Conservation (phyloP, 208 protist species). For the Trypanosoma melophagium region DNA sequence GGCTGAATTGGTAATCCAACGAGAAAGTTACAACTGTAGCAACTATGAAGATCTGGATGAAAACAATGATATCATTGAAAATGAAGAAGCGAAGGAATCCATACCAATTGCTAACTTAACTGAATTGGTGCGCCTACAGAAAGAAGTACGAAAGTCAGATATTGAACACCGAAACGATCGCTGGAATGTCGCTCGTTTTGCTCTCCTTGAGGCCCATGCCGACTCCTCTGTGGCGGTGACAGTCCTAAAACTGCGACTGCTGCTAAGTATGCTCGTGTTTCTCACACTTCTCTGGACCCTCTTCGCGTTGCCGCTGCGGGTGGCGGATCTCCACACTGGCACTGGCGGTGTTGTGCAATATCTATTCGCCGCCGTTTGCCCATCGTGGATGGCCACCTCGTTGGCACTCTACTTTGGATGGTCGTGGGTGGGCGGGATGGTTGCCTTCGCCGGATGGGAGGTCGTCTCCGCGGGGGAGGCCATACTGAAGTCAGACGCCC, state of each 20-base stretch:
- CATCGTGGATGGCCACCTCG: constrained; percentile 20
- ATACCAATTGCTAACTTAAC: background rate
- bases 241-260: constrained; percentile 27
- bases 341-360: constrained; percentile 1
- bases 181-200: constrained; percentile 27
- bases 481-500: constrained; percentile 7
- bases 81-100: background rate
- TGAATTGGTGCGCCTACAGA: background rate
- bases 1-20: constrained; percentile 28
- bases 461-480: constrained; percentile 17
- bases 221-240: constrained; percentile 4
- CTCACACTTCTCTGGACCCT: constrained; percentile 26
- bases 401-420: constrained; percentile 22
- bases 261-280: constrained; percentile 10
- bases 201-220: constrained; percentile 22
- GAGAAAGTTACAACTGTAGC: constrained; percentile 17
- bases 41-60: background rate
- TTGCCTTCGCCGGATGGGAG: constrained; percentile 33
- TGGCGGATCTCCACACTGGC: constrained; percentile 7
- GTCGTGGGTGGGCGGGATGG: constrained; percentile 29
- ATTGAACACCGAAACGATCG: constrained; percentile 14
- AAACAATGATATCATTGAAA: background rate
- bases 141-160: background rate
- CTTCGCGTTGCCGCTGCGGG: constrained; percentile 18
- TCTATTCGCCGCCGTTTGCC: constrained; percentile 14